Evolutionary conservation across 129 eudicot genomes (phyloP), one percentile per base, ranked within the genome.

Genomic region (Ambrosia artemisiifolia): DNA sequence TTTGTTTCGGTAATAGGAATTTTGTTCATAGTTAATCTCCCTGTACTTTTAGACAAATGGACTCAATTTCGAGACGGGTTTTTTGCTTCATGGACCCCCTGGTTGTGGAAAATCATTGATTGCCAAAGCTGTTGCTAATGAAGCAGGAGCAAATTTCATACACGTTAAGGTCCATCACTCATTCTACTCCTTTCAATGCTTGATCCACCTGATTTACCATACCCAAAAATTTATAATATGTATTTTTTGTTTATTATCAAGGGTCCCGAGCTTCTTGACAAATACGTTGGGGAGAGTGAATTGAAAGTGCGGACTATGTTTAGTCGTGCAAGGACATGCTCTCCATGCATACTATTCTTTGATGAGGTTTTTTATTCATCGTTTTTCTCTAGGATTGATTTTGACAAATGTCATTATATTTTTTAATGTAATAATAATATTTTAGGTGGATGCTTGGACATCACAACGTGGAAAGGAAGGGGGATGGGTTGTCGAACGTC

Each of bases 281-380:
- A 93, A 59, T 93, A 93, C 69, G 98, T 93, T 49, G 98, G 98
- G 42, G 98, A 93, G 80, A 93, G 96, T 81, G 98, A 93, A 78
- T 77, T 81, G 82, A 86, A 86, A 24, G 88, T 93, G 18, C 85
- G 98, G 77, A 87, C 95, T 17, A 78, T 90, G 78, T 93, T 93
- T 79, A 82, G 84, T 63, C 96, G 98, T 69, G 98, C 96, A 53
- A 93, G 98, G 83, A 90, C 96, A 35, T 93, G 98, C 65, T 61
- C 98, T 75, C 96, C 98, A 33, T 94, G 98, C 85, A 79, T 94
- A 47, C 77, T 94, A 59, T 94, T 94, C 86, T 94, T 94, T 65
- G 98, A 94, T 66, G 98, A 94, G 98, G 98, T 93, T 68, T 72
- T 3, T 30, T 24, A 24, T 24, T 24, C 28, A 24, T 24, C 28